Percentiles rank a stretch among this genome's conserved stretches.
Conservation (phyloP, 23 red algal species). For the Cyanidioschyzon merolae region DNA sequence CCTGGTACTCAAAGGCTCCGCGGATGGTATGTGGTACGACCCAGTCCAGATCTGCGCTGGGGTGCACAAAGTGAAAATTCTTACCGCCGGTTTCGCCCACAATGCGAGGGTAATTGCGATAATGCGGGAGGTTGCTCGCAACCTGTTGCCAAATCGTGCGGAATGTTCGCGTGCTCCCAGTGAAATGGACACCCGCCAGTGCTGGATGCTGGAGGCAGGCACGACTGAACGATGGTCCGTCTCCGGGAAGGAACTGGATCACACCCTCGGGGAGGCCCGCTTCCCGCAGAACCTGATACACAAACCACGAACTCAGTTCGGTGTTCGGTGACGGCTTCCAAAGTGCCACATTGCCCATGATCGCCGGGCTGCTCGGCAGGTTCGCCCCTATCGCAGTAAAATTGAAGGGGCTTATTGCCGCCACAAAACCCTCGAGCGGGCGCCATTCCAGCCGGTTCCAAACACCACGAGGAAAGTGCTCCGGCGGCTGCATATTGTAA, state of each 20-base stretch:
- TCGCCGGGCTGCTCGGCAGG: constrained; percentile 38
- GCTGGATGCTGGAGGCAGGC: background rate
- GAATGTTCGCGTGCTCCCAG: constrained; percentile 35
- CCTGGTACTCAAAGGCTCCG: constrained; percentile 41
- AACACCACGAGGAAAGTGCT: constrained; percentile 29
- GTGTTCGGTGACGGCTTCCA: constrained; percentile 33
- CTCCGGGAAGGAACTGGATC: constrained; percentile 42
- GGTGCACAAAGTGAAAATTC: constrained; percentile 47
- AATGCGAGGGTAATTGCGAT: constrained; percentile 38
- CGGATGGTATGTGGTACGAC: constrained; percentile 36
- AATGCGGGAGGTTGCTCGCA: constrained; percentile 3
- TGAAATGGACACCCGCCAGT: constrained; percentile 50
- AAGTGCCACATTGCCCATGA: constrained; percentile 49
- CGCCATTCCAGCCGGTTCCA: constrained; percentile 42
- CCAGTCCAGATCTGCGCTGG: constrained; percentile 22
- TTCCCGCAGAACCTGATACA: constrained; percentile 30
- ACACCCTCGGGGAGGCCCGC: constrained; percentile 56
- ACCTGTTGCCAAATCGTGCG: constrained; percentile 25
- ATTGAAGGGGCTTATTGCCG: constrained; percentile 46
- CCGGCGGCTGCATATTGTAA: constrained; percentile 27
- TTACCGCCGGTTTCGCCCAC: constrained; percentile 64
- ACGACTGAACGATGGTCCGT: constrained; percentile 8
- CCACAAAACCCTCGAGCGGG: constrained; percentile 47
- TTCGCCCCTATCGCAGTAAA: constrained; percentile 48
- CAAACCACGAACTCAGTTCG: constrained; percentile 19